These are phyloP conservation scores for Dianthus caryophyllus DNA, from an alignment of 148 eudicot species.

Conservation along the genomic window DNA sequence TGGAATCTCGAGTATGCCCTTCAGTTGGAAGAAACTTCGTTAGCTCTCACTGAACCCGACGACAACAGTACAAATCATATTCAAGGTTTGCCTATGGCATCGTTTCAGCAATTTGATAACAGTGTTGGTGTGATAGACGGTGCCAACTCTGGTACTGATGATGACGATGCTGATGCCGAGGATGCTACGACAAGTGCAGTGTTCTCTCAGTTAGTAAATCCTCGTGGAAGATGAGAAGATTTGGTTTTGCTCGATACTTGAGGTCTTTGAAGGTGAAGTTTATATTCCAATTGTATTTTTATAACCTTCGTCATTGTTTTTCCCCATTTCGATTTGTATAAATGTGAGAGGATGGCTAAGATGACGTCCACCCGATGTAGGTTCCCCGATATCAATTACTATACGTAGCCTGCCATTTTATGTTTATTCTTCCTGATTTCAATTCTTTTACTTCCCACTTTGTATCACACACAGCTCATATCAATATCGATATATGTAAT, in stretches of 20 bases:
- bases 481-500: slow-evolving; percentile 31
- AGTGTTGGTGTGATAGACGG: slow-evolving; percentile 66
- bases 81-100: slow-evolving; percentile 50
- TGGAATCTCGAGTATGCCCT: slow-evolving; percentile 97
- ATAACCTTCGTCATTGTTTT: slow-evolving; percentile 25
- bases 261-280: slow-evolving; percentile 16
- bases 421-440: slow-evolving; percentile 15
- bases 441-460: slow-evolving; percentile 23
- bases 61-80: slow-evolving; percentile 95
- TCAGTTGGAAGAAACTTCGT: slow-evolving; percentile 85
- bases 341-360: slow-evolving; percentile 26
- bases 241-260: not conserved
- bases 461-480: slow-evolving; percentile 22
- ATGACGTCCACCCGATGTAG: slow-evolving; percentile 24
- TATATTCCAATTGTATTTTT: slow-evolving; percentile 15
- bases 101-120: slow-evolving; percentile 68
- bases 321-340: slow-evolving; percentile 27
- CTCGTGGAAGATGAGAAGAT: slow-evolving; percentile 68
- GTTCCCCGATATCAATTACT: slow-evolving; percentile 1
- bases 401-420: slow-evolving; percentile 30
- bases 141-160: slow-evolving; percentile 60
- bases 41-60: slow-evolving; percentile 73
- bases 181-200: slow-evolving; percentile 89
- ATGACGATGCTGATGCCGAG: slow-evolving; percentile 84
- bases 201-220: slow-evolving; percentile 93